phyloP scores from a whole-genome alignment of 345 rosid genomes.

The Rhodamnia rubescens region DNA sequence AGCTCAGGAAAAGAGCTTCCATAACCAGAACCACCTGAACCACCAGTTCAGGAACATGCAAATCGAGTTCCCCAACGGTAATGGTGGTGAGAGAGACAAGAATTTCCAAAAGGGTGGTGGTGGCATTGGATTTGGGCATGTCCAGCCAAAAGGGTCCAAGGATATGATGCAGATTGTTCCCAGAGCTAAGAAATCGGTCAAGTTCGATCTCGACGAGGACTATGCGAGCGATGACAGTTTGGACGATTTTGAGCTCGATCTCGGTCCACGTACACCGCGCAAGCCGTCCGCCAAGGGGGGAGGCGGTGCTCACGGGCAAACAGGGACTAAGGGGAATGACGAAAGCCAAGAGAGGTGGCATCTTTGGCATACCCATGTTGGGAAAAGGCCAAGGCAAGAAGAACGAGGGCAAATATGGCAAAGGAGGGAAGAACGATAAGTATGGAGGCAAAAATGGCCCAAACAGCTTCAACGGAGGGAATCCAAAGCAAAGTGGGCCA shows the following conservation, averaged over 20 bases:
- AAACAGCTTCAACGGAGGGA: background rate
- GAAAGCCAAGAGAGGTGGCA: slow-evolving; percentile 30
- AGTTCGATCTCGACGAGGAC: slow-evolving; percentile 36
- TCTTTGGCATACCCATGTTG: slow-evolving; percentile 46
- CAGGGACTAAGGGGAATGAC: slow-evolving; percentile 20
- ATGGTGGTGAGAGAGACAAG: slow-evolving; percentile 8
- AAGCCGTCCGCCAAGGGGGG: slow-evolving; percentile 18
- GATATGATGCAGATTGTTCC: slow-evolving; percentile 14
- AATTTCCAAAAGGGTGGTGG: slow-evolving; percentile 17
- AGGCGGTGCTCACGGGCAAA: slow-evolving; percentile 20
- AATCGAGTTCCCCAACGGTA: slow-evolving; percentile 11
- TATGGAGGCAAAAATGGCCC: background rate
- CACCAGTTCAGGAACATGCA: slow-evolving; percentile 47
- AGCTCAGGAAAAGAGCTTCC: slow-evolving; percentile 36
- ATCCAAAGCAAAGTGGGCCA: background rate
- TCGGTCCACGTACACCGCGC: background rate
- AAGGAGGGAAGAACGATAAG: slow-evolving; percentile 17
- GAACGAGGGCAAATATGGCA: slow-evolving; percentile 7
- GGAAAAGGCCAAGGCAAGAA: background rate
- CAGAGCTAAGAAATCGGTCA: slow-evolving; percentile 56
- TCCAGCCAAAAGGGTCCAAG: slow-evolving; percentile 27
- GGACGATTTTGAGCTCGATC: slow-evolving; percentile 29
- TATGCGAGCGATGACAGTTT: slow-evolving; percentile 26
- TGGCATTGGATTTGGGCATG: slow-evolving; percentile 27
- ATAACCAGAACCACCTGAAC: slow-evolving; percentile 21